A percentile compares a stretch with the other conserved stretches of the same genome.
phyloP scores from a whole-genome alignment of 2,329 filamentous ascomycete genomes.

The Trichophyton verrucosum region DNA sequence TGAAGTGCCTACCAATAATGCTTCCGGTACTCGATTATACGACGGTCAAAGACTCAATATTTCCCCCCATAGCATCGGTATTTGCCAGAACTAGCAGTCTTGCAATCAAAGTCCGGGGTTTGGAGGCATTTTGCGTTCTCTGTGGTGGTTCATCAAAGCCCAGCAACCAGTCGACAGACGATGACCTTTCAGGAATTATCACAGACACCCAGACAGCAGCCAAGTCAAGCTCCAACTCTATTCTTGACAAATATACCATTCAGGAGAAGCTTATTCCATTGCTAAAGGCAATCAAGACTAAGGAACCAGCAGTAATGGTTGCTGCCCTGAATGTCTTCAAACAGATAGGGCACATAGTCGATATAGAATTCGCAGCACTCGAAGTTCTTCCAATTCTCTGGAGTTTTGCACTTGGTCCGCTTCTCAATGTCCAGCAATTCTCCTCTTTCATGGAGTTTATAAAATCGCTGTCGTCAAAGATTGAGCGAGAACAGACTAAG shows the following conservation, averaged over 20 bases:
- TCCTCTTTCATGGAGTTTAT: slow-evolving; percentile 82
- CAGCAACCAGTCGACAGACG: slow-evolving; percentile 45
- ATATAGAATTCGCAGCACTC: slow-evolving; percentile 82
- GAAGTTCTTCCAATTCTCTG: slow-evolving; percentile 83
- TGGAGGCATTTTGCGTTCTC: slow-evolving; percentile 80
- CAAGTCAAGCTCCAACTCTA: slow-evolving; percentile 50
- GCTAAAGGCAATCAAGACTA: slow-evolving; percentile 88
- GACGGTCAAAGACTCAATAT: slow-evolving; percentile 93
- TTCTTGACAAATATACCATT: slow-evolving; percentile 93
- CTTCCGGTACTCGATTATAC: slow-evolving; percentile 85
- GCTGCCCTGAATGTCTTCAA: slow-evolving; percentile 73
- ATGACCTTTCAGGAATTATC: slow-evolving; percentile 62
- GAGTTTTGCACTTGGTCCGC: slow-evolving; percentile 79
- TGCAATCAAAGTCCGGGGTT: slow-evolving; percentile 81
- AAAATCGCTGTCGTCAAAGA: slow-evolving; percentile 61
- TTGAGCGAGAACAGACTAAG: slow-evolving; percentile 78
- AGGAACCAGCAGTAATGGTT: slow-evolving; percentile 96
- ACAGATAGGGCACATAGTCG: slow-evolving; percentile 68
- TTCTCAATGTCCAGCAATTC: slow-evolving; percentile 80
- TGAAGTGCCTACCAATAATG: slow-evolving; percentile 66
- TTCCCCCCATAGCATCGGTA: slow-evolving; percentile 78
- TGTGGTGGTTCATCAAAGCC: slow-evolving; percentile 58
- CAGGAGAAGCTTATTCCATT: slow-evolving; percentile 93
- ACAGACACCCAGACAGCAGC: slow-evolving; percentile 37
- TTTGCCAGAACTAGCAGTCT: slow-evolving; percentile 90